Base-by-base conservation (phyloP, 2,329 filamentous ascomycete genomes). In the Scleromitrula shiraiana region DNA sequence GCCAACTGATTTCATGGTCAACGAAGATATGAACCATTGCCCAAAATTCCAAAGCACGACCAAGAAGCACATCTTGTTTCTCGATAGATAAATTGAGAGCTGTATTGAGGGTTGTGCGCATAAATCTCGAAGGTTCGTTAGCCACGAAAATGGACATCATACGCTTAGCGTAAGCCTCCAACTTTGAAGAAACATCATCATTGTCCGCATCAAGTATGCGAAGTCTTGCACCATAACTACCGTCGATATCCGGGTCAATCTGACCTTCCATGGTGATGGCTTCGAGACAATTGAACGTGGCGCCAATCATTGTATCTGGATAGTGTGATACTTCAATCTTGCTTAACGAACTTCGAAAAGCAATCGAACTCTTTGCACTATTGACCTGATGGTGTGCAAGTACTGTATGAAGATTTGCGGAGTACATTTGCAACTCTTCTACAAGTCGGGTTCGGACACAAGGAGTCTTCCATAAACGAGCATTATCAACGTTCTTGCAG, bases 381-480 rank as follows among this genome's bases (percentile, higher is more conserved):
- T 79, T 80, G 50, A 81, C 73, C 10, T 77, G 69, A 50, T 76
- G 75, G 57, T 81, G 77, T 1, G 78, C 75, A 43, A 82, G 68
- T 1, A 82, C 78, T 17, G 78, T 74, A 56, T 83, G 78, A 0
- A 83, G 73, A 5, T 78, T 78, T 4, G 79, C 78, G 10, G 78
- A 78, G 59, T 82, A 83, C 10, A 83, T 67, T 45, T 81, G 76
- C 20, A 83, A 68, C 52, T 79, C 74, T 52, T 82, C 77, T 7
- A 76, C 75, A 17, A 83, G 68, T 45, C 77, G 75, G 7, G 78
- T 81, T 39, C 80, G 72, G 20, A 82, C 74, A 58, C 80, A 84
- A 8, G 77, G 76, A 2, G 74, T 75, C 51, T 74, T 76, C 80
- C 80, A 84, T n/a, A 83, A 72, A 7, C 80, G 72, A 0, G 80